These are phyloP conservation scores for Botryobasidium botryosum DNA, from an alignment of 768 basidiomycete species.

Conservation along the genomic window DNA sequence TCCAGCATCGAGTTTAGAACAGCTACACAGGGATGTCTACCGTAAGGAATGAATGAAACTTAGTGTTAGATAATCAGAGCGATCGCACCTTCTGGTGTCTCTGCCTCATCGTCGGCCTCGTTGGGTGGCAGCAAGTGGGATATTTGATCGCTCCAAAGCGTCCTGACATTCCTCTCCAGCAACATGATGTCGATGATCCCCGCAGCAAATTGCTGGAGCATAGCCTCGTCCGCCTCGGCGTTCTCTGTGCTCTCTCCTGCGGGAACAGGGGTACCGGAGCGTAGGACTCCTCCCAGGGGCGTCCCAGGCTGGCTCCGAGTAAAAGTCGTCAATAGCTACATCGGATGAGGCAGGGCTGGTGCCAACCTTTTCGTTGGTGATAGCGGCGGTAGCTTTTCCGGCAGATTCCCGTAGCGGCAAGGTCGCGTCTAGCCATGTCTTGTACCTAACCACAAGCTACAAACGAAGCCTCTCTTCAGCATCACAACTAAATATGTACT, in stretches of 20 bases:
- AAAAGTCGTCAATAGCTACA: too few species aligned
- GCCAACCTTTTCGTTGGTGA: constrained; percentile 23
- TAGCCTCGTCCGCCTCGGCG: constrained; percentile 42
- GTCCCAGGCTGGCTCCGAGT: too few species aligned
- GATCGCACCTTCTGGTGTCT: constrained; percentile 39
- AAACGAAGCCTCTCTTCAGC: neutral
- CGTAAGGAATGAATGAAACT: neutral
- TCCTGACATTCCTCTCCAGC: constrained; percentile 34
- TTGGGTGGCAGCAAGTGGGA: constrained; percentile 34
- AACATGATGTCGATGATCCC: constrained; percentile 48
- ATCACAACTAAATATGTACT: too few species aligned
- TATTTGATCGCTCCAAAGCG: constrained; percentile 56
- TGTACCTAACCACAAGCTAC: constrained; percentile 29
- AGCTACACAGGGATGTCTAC: neutral
- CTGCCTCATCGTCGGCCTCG: constrained; percentile 20
- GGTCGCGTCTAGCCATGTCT: constrained; percentile 51
- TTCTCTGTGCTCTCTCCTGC: constrained; percentile 30
- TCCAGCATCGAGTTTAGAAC: too few species aligned
- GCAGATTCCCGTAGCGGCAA: constrained; percentile 29
- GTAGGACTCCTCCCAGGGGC: too few species aligned
- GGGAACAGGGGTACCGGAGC: too few species aligned
- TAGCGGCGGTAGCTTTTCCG: constrained; percentile 17
- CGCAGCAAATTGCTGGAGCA: constrained; percentile 47
- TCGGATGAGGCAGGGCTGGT: too few species aligned
- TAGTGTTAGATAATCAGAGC: too few species aligned